A percentile compares a stretch with the other conserved stretches of the same genome.
These are phyloP conservation scores for Amauroascus niger DNA, from an alignment of 2,329 filamentous ascomycete species.

Conservation along the genomic window DNA sequence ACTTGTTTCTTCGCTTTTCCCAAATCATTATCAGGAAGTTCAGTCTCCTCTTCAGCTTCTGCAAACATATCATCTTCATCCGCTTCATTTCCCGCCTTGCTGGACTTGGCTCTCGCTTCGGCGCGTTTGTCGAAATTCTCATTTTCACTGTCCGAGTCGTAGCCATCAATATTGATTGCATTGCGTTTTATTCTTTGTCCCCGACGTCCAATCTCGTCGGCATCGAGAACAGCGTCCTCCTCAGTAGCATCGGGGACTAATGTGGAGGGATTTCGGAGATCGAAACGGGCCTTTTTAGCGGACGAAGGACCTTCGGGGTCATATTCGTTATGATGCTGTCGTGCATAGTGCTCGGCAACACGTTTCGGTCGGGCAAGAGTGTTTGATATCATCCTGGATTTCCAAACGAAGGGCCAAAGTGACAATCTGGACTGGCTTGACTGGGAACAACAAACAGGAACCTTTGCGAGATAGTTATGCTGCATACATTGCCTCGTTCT, in stretches of 20 bases:
- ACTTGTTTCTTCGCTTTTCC: conserved; percentile 50
- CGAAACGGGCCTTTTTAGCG: conserved; percentile 78
- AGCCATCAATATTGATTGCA: conserved; percentile 91
- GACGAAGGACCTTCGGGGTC: conserved; percentile 37
- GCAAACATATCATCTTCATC: conserved; percentile 70
- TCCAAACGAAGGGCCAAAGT: not conserved
- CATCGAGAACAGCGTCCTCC: conserved; percentile 63
- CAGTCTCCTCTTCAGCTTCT: conserved; percentile 51
- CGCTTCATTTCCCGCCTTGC: conserved; percentile 31
- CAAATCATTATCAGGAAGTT: conserved; percentile 44
- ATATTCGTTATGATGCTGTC: conserved; percentile 48
- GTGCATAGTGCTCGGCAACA: conserved; percentile 65
- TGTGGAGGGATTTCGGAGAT: conserved; percentile 86
- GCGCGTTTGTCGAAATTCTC: conserved; percentile 76
- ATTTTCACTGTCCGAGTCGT: conserved; percentile 86
- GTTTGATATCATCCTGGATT: conserved; percentile 42
- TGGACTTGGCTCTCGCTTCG: conserved; percentile 45
- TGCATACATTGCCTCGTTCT: too few relatives aligned
- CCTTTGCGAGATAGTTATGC: too few relatives aligned
- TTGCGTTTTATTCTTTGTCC: conserved; percentile 72
- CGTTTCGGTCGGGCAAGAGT: conserved; percentile 70
- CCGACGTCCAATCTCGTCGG: conserved; percentile 77
- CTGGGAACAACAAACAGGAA: too few relatives aligned
- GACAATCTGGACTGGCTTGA: not conserved
- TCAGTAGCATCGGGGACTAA: conserved; percentile 72